Evolutionary conservation across 805 yeast genomes (phyloP).

Genomic region (Barnettozyma vustinii): DNA sequence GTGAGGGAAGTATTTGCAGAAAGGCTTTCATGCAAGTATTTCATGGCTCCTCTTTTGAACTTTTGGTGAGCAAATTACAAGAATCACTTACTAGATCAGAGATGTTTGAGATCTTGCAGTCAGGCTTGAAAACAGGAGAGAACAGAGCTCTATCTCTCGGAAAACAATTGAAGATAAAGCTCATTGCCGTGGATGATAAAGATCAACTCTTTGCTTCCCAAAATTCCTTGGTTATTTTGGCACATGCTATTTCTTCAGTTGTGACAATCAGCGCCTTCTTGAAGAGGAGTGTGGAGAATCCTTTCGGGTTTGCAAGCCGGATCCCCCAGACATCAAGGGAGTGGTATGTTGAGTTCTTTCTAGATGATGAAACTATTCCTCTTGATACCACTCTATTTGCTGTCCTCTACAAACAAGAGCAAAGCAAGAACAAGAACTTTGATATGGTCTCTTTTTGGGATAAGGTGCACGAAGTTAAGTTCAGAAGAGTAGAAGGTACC

Average conservation of each 20-base stretch:
- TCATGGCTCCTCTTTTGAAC: constrained; percentile 33
- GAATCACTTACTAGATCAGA: constrained; percentile 72
- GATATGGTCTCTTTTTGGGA: constrained; percentile 54
- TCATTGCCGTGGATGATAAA: constrained; percentile 36
- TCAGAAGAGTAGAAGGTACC: constrained; percentile 32
- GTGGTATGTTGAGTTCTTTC: constrained; percentile 49
- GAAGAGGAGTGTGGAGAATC: constrained; percentile 30
- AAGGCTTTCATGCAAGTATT: constrained; percentile 39
- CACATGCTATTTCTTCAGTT: constrained; percentile 51
- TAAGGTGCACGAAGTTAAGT: constrained; percentile 46
- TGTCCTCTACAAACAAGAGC: constrained; percentile 52
- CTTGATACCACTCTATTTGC: constrained; percentile 71
- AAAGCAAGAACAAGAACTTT: constrained; percentile 32
- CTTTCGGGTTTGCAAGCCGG: constrained; percentile 22
- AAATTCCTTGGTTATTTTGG: constrained; percentile 30
- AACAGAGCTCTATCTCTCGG: constrained; percentile 59
- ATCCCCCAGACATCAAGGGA: background rate
- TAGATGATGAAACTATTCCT: constrained; percentile 54
- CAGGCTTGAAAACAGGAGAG: constrained; percentile 33
- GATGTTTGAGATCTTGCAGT: constrained; percentile 53
- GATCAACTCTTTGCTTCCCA: constrained; percentile 21
- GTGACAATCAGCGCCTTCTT: constrained; percentile 40
- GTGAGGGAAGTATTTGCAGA: constrained; percentile 32
- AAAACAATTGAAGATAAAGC: constrained; percentile 58
- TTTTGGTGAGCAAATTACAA: constrained; percentile 56